Percentiles rank a stretch among this genome's conserved stretches.
Conservation (phyloP, 805 yeast genomes). For the Candida xiaguanensis region DNA sequence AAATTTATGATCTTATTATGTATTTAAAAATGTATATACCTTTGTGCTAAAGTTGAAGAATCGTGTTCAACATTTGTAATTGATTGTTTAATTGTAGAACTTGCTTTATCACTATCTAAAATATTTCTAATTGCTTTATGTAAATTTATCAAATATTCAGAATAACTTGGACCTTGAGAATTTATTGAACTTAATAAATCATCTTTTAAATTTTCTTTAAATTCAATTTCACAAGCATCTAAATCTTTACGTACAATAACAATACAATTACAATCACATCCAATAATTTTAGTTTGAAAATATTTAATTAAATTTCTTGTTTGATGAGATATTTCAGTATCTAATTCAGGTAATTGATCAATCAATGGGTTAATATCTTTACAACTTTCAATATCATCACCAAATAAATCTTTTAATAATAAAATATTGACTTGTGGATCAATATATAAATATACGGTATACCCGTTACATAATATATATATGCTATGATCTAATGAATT, state of each 20-base stretch:
- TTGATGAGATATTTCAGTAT: slow-evolving; percentile 65
- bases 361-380: slow-evolving; percentile 45
- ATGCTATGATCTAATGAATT: slow-evolving; percentile 64
- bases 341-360: slow-evolving; percentile 65
- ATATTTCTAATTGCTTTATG: slow-evolving; percentile 61
- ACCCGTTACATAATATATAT: slow-evolving; percentile 72
- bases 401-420: slow-evolving; percentile 73
- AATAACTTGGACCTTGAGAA: slow-evolving; percentile 49
- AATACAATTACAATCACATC: slow-evolving; percentile 40
- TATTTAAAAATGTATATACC: slow-evolving; percentile 33
- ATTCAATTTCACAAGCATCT: slow-evolving; percentile 53
- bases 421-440: slow-evolving; percentile 65
- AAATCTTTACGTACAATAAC: slow-evolving; percentile 61
- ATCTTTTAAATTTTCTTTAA: slow-evolving; percentile 65
- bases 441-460: slow-evolving; percentile 56
- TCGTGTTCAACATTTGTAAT: slow-evolving; percentile 22
- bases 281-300: slow-evolving; percentile 38
- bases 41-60: slow-evolving; percentile 36
- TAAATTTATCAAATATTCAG: slow-evolving; percentile 63
- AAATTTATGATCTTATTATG: neutral
- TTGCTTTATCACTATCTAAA: slow-evolving; percentile 43
- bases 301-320: slow-evolving; percentile 60
- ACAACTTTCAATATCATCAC: slow-evolving; percentile 47
- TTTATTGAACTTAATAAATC: slow-evolving; percentile 50
- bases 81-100: slow-evolving; percentile 24